Evolutionary conservation across 1,284 basidiomycete genomes (phyloP).

Genomic region (Phenoliferia sp.): DNA sequence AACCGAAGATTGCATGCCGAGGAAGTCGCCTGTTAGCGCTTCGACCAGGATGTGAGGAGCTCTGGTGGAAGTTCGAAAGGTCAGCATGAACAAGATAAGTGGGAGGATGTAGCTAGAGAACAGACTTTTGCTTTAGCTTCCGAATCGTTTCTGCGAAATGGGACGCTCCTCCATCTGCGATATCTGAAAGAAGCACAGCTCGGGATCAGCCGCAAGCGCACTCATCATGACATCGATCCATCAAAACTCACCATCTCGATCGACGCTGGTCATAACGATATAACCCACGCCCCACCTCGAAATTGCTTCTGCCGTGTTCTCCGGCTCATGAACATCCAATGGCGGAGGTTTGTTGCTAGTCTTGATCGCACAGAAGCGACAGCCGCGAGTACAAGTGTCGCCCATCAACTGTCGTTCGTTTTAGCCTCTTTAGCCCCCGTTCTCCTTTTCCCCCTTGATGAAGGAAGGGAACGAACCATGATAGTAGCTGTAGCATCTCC

Average conservation of each 20-base stretch:
- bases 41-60: constrained; percentile 94
- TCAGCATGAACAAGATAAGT: background rate
- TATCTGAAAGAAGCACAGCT: constrained; percentile 56
- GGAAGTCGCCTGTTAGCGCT: constrained; percentile 93
- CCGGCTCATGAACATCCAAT: constrained; percentile 92
- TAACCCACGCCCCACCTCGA: constrained; percentile 97
- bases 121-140: constrained; percentile 90
- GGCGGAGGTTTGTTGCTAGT: constrained; percentile 84
- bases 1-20: constrained; percentile 70
- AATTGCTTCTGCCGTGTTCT: constrained; percentile 97
- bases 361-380: constrained; percentile 96
- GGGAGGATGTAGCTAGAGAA: background rate
- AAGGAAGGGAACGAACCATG: constrained; percentile 61
- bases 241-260: constrained; percentile 73
- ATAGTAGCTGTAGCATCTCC: constrained; percentile 95
- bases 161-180: constrained; percentile 82
- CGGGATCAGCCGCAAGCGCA: background rate
- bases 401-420: constrained; percentile 75
- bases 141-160: constrained; percentile 93
- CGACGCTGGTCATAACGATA: constrained; percentile 94
- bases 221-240: background rate
- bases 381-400: constrained; percentile 97
- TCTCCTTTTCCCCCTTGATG: background rate
- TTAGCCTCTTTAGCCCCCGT: background rate
- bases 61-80: constrained; percentile 47